Percentiles rank a stretch among this genome's conserved stretches.
Conservation (phyloP, 225 moss, liverwort and hornwort species). For the Pseudisothecium myosuroides region DNA sequence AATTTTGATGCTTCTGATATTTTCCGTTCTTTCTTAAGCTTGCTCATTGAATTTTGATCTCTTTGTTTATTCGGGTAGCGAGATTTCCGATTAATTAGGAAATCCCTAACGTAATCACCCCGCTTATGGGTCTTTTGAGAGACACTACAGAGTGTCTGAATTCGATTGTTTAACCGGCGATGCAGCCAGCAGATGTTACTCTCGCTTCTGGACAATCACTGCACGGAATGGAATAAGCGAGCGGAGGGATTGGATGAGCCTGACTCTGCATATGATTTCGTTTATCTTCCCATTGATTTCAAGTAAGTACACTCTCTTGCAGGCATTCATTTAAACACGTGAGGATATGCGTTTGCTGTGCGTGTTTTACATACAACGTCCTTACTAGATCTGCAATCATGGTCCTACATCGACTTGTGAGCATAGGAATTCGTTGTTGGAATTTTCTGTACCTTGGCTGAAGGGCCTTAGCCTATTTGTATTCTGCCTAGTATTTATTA, state of each 20-base stretch:
- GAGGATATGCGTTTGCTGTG: neutral
- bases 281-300: slow-evolving; percentile 95
- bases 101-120: neutral
- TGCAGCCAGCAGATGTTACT: slow-evolving; percentile 86
- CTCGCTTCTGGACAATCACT: slow-evolving; percentile 68
- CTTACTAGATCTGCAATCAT: neutral
- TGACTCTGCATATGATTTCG: slow-evolving; percentile 91
- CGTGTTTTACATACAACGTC: neutral
- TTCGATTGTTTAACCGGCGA: neutral
- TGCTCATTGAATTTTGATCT: neutral
- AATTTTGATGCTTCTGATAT: neutral
- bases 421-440: neutral
- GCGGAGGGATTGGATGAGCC: slow-evolving; percentile 49
- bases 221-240: slow-evolving; percentile 40
- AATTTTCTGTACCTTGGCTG: neutral
- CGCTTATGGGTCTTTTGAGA: neutral
- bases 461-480: neutral
- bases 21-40: neutral
- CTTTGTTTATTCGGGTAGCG: neutral
- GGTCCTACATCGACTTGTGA: neutral
- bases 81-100: neutral
- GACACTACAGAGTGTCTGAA: neutral
- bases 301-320: slow-evolving; percentile 29
- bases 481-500: neutral
- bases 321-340: neutral